A percentile compares a stretch with the other conserved stretches of the same genome.
Evolutionary conservation across 495 filamentous ascomycete species (phyloP).

Genomic region (Jackrogersella minutella): DNA sequence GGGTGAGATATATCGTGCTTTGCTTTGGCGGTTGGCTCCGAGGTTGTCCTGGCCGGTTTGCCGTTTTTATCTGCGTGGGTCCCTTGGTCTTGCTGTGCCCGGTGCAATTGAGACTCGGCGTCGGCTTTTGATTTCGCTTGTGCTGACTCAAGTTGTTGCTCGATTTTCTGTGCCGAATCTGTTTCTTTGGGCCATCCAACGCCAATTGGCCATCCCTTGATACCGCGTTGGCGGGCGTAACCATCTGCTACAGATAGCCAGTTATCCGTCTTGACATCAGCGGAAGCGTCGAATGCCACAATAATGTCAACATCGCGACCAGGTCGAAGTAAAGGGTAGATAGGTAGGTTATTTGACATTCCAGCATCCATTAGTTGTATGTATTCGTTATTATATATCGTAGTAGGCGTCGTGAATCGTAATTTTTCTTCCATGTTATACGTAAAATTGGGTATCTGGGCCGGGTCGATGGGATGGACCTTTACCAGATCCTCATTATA

Average conservation of each 20-base stretch:
- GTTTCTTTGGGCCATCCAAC: conserved; percentile 82
- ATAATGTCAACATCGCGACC: conserved; percentile 89
- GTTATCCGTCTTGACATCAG: conserved; percentile 85
- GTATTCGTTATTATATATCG: conserved; percentile 71
- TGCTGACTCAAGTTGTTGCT: conserved; percentile 72
- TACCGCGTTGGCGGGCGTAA: conserved; percentile 84
- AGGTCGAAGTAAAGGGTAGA: conserved; percentile 89
- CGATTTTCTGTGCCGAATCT: conserved; percentile 61
- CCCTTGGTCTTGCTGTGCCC: conserved; percentile 64
- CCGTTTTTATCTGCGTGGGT: conserved; percentile 32
- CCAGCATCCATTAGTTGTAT: conserved; percentile 95
- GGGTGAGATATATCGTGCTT: conserved; percentile 46
- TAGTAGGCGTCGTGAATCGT: conserved; percentile 75
- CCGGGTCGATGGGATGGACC: conserved; percentile 89
- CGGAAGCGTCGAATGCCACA: conserved; percentile 87
- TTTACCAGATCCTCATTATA: conserved; percentile 83
- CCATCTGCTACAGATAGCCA: conserved; percentile 94
- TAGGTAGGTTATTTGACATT: conserved; percentile 96
- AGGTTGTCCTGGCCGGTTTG: conserved; percentile 24
- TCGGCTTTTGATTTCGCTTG: conserved; percentile 66
- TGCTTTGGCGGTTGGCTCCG: conserved; percentile 30
- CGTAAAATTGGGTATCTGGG: conserved; percentile 84
- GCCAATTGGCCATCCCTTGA: conserved; percentile 93
- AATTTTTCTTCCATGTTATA: conserved; percentile 79
- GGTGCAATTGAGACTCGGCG: conserved; percentile 67